phyloP scores from a whole-genome alignment of 2,329 filamentous ascomycete species.

The Cladosporium sp. region DNA sequence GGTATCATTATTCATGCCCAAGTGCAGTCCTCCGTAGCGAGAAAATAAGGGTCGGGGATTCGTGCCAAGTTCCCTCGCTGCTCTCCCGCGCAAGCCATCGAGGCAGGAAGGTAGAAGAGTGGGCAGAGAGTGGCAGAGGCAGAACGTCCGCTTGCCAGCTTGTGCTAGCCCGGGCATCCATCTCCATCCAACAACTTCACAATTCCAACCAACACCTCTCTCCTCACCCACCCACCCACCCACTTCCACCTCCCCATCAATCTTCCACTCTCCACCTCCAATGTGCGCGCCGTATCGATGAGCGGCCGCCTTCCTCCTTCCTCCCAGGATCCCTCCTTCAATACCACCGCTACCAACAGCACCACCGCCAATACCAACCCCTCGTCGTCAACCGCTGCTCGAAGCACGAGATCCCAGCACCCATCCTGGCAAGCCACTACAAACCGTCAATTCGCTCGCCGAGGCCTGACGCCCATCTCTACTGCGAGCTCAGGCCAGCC shows the following conservation, averaged over 20 bases:
- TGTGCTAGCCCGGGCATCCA: too few relatives aligned
- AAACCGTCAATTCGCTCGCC: conserved; percentile 52
- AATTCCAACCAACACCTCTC: not conserved
- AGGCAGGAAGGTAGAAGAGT: too few relatives aligned
- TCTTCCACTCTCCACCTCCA: conserved; percentile 14
- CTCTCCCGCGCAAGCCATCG: too few relatives aligned
- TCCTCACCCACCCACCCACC: not conserved
- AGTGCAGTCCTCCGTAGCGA: too few relatives aligned
- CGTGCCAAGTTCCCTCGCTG: too few relatives aligned
- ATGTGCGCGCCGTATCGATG: conserved; percentile 43
- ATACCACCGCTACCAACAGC: too few relatives aligned
- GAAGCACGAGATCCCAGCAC: conserved; percentile 47
- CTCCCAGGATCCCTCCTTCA: conserved; percentile 21
- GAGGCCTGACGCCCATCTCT: conserved; percentile 56
- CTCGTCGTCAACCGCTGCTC: conserved; percentile 27
- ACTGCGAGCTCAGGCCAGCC: conserved; percentile 40
- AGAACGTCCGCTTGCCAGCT: not conserved
- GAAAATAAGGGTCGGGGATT: too few relatives aligned
- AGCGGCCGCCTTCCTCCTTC: conserved; percentile 51
- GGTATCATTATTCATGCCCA: too few relatives aligned
- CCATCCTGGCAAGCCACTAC: conserved; percentile 54
- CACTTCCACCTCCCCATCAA: not conserved
- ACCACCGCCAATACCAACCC: conserved; percentile 24
- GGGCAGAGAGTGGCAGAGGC: too few relatives aligned
- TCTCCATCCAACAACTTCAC: not conserved